Evolutionary conservation across 192 early-diverging fungal genomes (phyloP).

Genomic region (Coemansia sp.): DNA sequence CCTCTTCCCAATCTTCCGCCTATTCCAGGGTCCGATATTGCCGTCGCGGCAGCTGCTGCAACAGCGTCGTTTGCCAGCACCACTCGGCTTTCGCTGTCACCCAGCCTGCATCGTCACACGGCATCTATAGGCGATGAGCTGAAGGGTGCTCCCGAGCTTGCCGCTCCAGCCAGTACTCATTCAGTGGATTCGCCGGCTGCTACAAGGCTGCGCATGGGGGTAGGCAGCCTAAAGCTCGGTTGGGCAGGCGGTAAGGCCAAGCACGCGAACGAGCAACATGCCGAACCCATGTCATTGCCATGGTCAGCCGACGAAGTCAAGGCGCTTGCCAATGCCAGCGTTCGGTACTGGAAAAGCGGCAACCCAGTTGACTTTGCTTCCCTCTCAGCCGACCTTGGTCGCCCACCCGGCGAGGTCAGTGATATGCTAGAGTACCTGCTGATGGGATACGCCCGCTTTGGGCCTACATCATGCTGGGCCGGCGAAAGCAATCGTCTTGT

Average conservation of each 20-base stretch:
- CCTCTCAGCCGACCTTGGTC: conserved; percentile 20
- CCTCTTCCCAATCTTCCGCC: conserved; percentile 32
- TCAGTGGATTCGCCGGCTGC: conserved; percentile 2
- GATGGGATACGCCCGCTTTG: conserved; percentile 38
- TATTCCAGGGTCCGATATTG: conserved; percentile 21
- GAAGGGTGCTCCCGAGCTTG: not conserved
- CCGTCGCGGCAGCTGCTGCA: not conserved
- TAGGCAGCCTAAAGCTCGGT: conserved; percentile 23
- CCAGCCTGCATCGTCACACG: conserved; percentile 16
- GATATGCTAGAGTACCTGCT: conserved; percentile 51
- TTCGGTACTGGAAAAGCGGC: conserved; percentile 35
- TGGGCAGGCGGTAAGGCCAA: conserved; percentile 19
- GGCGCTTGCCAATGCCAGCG: conserved; percentile 25
- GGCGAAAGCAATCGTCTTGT: conserved; percentile 23
- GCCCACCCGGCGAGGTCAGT: conserved; percentile 19
- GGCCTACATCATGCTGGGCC: conserved; percentile 27
- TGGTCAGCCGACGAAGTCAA: conserved; percentile 39
- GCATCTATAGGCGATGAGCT: conserved; percentile 24
- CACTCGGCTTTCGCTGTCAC: not conserved
- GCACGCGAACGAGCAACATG: conserved; percentile 1
- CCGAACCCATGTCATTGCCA: conserved; percentile 5
- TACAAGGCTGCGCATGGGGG: conserved; percentile 17
- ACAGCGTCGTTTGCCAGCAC: conserved; percentile 9
- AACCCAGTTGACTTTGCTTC: conserved; percentile 16
- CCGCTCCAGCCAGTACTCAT: not conserved